phyloP scores from a whole-genome alignment of 2,329 filamentous ascomycete genomes.

The Fusarium subglutinans region DNA sequence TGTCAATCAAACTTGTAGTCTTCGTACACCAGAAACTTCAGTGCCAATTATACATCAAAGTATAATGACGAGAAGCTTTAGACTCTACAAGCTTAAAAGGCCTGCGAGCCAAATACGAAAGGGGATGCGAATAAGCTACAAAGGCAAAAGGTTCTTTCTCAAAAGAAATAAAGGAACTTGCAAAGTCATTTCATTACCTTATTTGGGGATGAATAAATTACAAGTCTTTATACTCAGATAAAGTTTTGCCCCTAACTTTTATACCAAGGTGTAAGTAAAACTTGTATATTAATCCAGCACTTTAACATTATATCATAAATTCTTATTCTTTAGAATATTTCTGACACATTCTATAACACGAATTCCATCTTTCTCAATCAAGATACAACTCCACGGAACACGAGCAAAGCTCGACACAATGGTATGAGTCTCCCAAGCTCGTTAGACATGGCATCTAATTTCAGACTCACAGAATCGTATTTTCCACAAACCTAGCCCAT shows the following conservation, averaged over 20 bases:
- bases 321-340: no score
- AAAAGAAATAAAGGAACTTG: neutral
- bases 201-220: neutral
- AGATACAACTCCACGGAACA: no score
- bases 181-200: neutral
- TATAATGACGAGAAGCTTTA: neutral
- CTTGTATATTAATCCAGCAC: no score
- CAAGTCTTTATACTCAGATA: neutral
- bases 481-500: neutral
- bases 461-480: neutral
- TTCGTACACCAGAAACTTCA: neutral
- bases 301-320: accelerated
- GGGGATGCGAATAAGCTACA: neutral
- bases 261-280: no score
- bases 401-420: neutral
- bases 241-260: neutral
- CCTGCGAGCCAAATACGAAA: neutral
- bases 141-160: neutral
- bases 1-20: neutral
- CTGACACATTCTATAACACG: accelerated
- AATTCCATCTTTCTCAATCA: neutral
- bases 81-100: neutral
- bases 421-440: neutral
- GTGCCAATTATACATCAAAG: neutral
- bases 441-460: neutral